Conservation (phyloP, 345 rosid species). For the Turritis glabra region DNA sequence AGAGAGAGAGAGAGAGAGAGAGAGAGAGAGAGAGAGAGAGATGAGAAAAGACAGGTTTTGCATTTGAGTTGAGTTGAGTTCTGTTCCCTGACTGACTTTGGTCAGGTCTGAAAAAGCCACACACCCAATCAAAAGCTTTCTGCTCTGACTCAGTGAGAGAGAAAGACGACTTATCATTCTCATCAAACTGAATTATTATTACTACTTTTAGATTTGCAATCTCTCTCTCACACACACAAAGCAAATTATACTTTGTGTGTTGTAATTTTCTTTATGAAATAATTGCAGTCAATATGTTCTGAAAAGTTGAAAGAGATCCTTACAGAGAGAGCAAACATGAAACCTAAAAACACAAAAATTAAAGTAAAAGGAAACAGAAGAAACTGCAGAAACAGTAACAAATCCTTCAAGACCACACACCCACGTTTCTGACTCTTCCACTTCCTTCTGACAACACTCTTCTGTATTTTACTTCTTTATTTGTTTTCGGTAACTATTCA, state of each 20-base stretch:
- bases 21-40: neutral
- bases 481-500: neutral
- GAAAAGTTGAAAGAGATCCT: constrained; percentile 30
- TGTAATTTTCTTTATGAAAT: constrained; percentile 5
- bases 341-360: constrained; percentile 10
- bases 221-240: neutral
- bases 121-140: constrained; percentile 33
- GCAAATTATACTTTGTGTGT: neutral
- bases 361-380: constrained; percentile 12
- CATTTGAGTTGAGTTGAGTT: constrained; percentile 25
- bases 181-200: constrained; percentile 9
- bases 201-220: constrained; percentile 3
- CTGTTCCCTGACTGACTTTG: constrained; percentile 28
- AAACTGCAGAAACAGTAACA: constrained; percentile 28
- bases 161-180: constrained; percentile 28
- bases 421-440: constrained; percentile 39
- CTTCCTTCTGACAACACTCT: constrained; percentile 33
- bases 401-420: constrained; percentile 33
- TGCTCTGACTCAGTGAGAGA: constrained; percentile 21
- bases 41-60: constrained; percentile 30
- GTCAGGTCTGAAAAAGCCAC: constrained; percentile 38
- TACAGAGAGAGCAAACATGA: constrained; percentile 26
- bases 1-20: neutral
- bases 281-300: constrained; percentile 26
- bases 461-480: neutral